Percentiles rank a stretch among this genome's conserved stretches.
Conservation (phyloP, 257 asterid species). For the Solanum pimpinellifolium region DNA sequence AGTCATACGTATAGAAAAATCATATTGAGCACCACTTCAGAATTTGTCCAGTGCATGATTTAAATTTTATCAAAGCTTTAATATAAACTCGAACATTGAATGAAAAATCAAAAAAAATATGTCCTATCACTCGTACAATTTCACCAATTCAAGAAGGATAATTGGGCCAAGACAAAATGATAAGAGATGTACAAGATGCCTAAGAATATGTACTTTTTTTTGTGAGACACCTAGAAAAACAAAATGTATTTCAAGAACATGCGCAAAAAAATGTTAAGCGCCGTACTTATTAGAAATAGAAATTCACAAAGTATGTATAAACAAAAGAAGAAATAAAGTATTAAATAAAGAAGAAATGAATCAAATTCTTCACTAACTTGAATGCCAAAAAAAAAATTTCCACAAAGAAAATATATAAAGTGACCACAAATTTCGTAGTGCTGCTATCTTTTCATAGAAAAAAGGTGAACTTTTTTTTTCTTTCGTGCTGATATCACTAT, state of each 20-base stretch:
- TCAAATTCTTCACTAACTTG: background rate
- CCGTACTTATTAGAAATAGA: background rate
- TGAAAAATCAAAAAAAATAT: background rate
- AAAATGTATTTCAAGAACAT: background rate
- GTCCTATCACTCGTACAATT: background rate
- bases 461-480: background rate
- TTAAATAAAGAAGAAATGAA: background rate
- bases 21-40: fast-evolving
- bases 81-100: fast-evolving
- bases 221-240: background rate
- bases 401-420: background rate
- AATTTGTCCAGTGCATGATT: fast-evolving
- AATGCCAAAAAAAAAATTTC: background rate
- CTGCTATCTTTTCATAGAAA: background rate
- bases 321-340: background rate
- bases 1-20: too few relatives aligned
- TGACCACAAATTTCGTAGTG: background rate
- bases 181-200: background rate
- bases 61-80: fast-evolving
- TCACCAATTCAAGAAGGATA: background rate
- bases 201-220: background rate
- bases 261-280: background rate
- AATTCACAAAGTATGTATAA: background rate
- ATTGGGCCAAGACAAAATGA: background rate
- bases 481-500: background rate